Conservation (phyloP, 2,329 filamentous ascomycete species). For the Cercospora brassicicola region DNA sequence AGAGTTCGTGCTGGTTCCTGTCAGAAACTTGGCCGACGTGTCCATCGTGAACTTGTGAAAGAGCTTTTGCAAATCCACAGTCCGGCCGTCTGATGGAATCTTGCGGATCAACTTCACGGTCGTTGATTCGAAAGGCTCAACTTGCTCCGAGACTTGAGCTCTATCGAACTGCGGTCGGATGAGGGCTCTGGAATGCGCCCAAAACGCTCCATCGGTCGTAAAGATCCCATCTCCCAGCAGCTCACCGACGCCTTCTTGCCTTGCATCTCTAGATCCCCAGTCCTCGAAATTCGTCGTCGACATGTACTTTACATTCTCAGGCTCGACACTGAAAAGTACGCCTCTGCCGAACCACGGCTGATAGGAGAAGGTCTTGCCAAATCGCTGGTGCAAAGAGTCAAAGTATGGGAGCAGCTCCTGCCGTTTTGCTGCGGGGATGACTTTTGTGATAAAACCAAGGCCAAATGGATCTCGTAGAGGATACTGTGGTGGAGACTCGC, state of each 20-base stretch:
- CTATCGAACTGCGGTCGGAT: conserved; percentile 55
- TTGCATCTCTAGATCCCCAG: not conserved
- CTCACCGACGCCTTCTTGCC: conserved; percentile 6
- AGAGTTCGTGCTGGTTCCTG: conserved; percentile 50
- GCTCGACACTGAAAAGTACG: conserved; percentile 9
- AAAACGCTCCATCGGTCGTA: conserved; percentile 43
- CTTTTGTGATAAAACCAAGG: conserved; percentile 1
- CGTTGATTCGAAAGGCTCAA: conserved; percentile 60
- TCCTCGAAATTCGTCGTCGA: conserved; percentile 10
- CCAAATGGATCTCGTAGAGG: conserved; percentile 4
- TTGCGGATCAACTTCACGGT: conserved; percentile 56
- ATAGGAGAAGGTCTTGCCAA: conserved; percentile 2
- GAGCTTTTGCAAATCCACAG: conserved; percentile 61
- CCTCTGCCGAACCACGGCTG: conserved; percentile 1
- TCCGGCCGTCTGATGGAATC: conserved; percentile 55
- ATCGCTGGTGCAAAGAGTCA: not conserved
- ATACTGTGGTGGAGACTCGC: conserved; percentile 4
- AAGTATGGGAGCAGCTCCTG: conserved; percentile 11
- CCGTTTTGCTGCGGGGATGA: conserved; percentile 7
- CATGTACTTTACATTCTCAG: conserved; percentile 17
- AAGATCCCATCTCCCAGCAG: conserved; percentile 40
- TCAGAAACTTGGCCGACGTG: conserved; percentile 65
- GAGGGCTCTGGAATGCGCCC: conserved; percentile 33
- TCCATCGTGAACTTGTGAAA: conserved; percentile 67
- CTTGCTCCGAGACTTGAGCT: conserved; percentile 50